These are phyloP conservation scores for Coemansia sp. DNA, from an alignment of 192 early-diverging fungal species.

Conservation along the genomic window DNA sequence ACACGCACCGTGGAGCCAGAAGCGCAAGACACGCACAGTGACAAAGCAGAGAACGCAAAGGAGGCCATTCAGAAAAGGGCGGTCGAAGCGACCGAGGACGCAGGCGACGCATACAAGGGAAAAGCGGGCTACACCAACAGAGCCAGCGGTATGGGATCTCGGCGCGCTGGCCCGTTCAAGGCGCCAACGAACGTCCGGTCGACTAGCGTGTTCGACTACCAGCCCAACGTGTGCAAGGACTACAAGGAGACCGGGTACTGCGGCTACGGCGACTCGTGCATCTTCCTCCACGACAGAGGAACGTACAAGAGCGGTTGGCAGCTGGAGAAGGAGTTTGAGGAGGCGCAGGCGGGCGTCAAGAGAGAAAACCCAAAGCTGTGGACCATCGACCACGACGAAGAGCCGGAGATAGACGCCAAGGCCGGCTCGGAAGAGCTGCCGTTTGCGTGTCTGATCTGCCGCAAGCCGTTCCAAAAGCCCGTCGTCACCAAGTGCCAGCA, in stretches of 20 bases:
- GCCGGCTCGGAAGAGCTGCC: constrained; percentile 82
- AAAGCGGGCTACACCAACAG: constrained; percentile 63
- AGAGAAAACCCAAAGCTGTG: constrained; percentile 55
- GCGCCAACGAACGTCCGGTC: constrained; percentile 42
- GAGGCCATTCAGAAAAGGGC: neutral
- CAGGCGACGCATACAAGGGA: constrained; percentile 60
- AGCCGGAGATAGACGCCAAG: constrained; percentile 42
- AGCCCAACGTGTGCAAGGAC: constrained; percentile 98
- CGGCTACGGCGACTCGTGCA: constrained; percentile 97
- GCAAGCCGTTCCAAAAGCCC: constrained; percentile 81
- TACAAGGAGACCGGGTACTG: constrained; percentile 96
- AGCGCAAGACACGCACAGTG: constrained; percentile 26
- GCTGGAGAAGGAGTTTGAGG: constrained; percentile 97
- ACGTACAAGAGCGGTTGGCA: constrained; percentile 98
- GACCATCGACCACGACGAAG: constrained; percentile 37
- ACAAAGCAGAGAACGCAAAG: constrained; percentile 7
- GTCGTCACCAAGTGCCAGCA: constrained; percentile 91
- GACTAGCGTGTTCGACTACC: constrained; percentile 78
- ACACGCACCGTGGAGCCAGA: constrained; percentile 52
- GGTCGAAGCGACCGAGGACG: neutral
- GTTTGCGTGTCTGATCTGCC: constrained; percentile 94
- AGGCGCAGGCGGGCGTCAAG: constrained; percentile 63
- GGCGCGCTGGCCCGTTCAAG: constrained; percentile 48
- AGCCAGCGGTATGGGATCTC: constrained; percentile 60
- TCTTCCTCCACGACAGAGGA: constrained; percentile 96